phyloP scores from a whole-genome alignment of 163 green algal genomes.

The Volvox carteri region DNA sequence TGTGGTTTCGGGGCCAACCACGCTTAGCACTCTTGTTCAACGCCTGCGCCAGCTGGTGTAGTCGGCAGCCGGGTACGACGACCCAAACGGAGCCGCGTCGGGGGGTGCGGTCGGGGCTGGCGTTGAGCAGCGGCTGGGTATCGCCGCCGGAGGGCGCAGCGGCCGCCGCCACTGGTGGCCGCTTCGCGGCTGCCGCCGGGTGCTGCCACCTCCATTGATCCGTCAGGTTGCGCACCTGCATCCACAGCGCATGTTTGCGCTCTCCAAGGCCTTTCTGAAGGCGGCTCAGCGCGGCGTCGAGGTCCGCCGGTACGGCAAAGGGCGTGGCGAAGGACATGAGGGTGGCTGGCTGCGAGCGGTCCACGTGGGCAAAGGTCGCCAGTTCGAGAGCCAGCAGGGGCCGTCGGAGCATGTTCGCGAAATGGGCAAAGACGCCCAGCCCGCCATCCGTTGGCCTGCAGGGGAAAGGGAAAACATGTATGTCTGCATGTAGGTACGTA shows the following conservation, averaged over 20 bases:
- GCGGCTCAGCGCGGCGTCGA: neutral
- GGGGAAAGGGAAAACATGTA: too few species aligned
- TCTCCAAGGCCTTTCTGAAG: neutral
- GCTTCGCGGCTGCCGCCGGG: neutral
- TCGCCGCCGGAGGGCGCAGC: neutral
- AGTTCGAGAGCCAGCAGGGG: slow-evolving; percentile 38
- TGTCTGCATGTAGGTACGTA: too few species aligned
- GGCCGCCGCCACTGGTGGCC: neutral
- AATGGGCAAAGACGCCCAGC: slow-evolving; percentile 48
- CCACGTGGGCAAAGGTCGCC: slow-evolving; percentile 27
- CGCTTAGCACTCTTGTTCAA: neutral
- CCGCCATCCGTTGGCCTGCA: slow-evolving; percentile 47
- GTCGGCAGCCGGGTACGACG: slow-evolving; percentile 30
- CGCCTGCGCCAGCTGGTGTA: slow-evolving; percentile 42
- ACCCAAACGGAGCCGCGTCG: slow-evolving; percentile 47
- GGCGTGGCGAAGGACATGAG: slow-evolving; percentile 51
- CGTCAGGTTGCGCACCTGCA: slow-evolving; percentile 26
- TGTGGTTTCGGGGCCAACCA: slow-evolving; percentile 48
- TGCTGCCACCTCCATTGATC: slow-evolving; percentile 47
- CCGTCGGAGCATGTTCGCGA: slow-evolving; percentile 35
- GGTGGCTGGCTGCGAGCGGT: slow-evolving; percentile 49
- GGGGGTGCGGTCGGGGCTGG: neutral
- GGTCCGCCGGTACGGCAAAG: slow-evolving; percentile 13
- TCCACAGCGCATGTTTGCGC: neutral
- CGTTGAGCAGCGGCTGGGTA: slow-evolving; percentile 23